phyloP scores from a whole-genome alignment of 306 rosid species.

The Lagenaria siceraria region DNA sequence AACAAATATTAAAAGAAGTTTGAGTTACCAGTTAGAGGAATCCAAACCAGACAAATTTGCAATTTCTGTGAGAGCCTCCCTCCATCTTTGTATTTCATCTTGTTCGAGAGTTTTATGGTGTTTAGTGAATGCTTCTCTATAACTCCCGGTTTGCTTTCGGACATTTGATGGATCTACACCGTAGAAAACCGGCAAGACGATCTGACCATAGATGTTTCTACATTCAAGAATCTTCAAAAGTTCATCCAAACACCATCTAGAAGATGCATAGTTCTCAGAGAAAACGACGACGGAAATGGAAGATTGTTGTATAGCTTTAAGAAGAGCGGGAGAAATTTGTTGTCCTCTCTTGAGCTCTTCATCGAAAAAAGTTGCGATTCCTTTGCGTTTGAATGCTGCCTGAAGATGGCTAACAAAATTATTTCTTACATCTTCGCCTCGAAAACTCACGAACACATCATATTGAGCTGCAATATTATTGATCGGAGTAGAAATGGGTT shows the following conservation, averaged over 20 bases:
- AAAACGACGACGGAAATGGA: neutral
- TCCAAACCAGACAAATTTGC: no score
- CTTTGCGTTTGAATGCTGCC: neutral
- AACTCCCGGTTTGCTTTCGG: neutral
- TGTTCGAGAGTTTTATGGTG: no score
- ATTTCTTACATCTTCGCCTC: neutral
- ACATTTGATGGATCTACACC: neutral
- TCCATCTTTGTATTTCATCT: no score
- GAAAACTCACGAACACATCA: neutral
- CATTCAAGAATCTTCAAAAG: neutral
- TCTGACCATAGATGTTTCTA: neutral
- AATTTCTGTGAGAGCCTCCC: no score
- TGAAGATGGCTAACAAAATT: neutral
- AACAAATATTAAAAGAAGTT: no score
- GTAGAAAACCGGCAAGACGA: neutral
- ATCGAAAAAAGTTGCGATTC: neutral
- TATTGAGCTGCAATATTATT: neutral
- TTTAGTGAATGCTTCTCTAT: no score
- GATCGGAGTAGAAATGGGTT: no score
- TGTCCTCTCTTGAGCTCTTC: no score
- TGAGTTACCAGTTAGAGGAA: no score
- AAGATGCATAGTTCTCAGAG: neutral
- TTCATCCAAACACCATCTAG: neutral
- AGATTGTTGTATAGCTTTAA: neutral
- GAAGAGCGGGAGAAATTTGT: neutral